A percentile compares a stretch with the other conserved stretches of the same genome.
Evolutionary conservation across 192 early-diverging fungal species (phyloP).

Genomic region (Coemansia sp.): DNA sequence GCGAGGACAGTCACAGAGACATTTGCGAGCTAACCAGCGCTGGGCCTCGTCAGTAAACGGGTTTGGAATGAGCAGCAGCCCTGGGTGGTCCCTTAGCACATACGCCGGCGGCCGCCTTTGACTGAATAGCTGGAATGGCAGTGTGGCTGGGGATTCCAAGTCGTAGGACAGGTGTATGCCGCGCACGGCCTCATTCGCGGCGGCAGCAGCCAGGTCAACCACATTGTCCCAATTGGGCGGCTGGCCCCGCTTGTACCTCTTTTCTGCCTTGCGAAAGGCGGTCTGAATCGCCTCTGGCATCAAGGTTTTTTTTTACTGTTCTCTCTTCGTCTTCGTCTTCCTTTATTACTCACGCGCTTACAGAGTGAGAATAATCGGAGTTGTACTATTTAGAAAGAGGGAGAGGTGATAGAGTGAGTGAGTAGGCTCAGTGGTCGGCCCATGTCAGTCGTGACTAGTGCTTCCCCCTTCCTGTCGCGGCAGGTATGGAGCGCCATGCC

Average conservation of each 20-base stretch:
- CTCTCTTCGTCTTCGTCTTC: not conserved
- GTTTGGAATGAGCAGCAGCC: constrained; percentile 80
- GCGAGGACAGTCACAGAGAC: constrained; percentile 74
- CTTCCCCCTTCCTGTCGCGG: not conserved
- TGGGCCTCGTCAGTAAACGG: constrained; percentile 77
- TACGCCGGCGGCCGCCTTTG: constrained; percentile 40
- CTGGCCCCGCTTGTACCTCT: constrained; percentile 61
- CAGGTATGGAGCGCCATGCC: constrained; percentile 1
- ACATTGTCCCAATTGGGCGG: constrained; percentile 61
- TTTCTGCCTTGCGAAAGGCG: constrained; percentile 74
- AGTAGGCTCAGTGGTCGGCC: not conserved
- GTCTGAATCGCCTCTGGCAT: constrained; percentile 54
- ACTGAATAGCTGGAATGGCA: constrained; percentile 31
- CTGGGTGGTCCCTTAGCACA: constrained; percentile 54
- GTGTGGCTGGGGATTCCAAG: constrained; percentile 25
- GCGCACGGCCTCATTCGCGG: constrained; percentile 18
- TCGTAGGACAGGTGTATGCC: constrained; percentile 31
- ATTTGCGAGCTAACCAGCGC: constrained; percentile 68
- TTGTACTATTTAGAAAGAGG: constrained; percentile 1
- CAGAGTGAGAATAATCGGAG: constrained; percentile 14
- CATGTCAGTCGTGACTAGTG: constrained; percentile 3
- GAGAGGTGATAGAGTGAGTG: not conserved
- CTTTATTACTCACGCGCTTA: not conserved
- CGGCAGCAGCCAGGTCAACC: constrained; percentile 57
- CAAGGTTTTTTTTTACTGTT: not conserved